Base-by-base conservation (phyloP, 2,329 filamentous ascomycete genomes). In the Penicillium freii region DNA sequence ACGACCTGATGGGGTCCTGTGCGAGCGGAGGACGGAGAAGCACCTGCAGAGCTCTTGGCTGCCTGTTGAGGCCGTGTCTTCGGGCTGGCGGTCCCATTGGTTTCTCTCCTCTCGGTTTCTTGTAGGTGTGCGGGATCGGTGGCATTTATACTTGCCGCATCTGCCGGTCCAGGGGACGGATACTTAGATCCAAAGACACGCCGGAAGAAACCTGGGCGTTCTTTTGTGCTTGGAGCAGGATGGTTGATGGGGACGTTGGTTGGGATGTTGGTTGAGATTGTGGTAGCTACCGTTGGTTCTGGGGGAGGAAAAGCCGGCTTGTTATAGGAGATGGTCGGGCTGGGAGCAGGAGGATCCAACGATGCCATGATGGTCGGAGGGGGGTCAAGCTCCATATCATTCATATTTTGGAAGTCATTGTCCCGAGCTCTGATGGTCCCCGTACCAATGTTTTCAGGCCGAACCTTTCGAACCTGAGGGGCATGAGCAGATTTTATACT, bases 141-240 rank as follows among this genome's bases (percentile, higher is more conserved):
- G 40, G 46, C 58, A 57, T 57, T 54, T 53, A 51, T 55, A 15
- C 17, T 47, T 39, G 61, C 39, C 10, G 56, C 54, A 19, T 70
- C 70, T 33, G 64, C 57, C 15, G 62, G 58, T n/a, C 49, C 58
- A 17, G 62, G 52, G n/a, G 67, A 59, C 62, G 72, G 80, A 48
- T 76, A 82, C 70, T 83, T 89, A 36, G 89, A 89, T 39, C 89
- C 90, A 78, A 97, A 97, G 39, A 97, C 90, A 62, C 93, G 86
- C 66, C 91, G 87, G 79, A 97, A 97, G 79, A 99, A 97, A 21
- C 94, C 92, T 9, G 85, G 90, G 56, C 87, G 86, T 68, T 91
- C 87, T 70, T 89, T 90, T 51, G 80, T 78, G 15, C n/a, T 55
- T 38, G 57, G 17, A 9, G 42, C 27, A 19, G 44, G 8, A 36